Evolutionary conservation across 2,329 filamentous ascomycete genomes (phyloP).

Genomic region (Alternaria solani): DNA sequence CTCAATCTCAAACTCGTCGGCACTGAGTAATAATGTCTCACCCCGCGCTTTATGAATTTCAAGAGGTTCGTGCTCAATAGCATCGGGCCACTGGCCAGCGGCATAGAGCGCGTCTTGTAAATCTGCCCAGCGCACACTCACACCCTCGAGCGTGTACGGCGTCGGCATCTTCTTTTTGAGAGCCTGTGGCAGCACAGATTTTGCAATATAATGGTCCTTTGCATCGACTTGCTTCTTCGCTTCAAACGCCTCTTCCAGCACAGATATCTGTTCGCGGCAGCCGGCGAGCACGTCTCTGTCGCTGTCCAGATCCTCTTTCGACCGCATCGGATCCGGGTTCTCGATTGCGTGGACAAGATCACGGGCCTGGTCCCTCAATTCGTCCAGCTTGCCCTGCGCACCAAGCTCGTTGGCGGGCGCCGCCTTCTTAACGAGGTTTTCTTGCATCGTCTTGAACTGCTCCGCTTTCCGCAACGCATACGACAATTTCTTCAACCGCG

Average conservation of each 20-base stretch:
- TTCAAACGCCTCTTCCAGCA: constrained; percentile 34
- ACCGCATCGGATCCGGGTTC: constrained; percentile 25
- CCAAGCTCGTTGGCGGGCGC: constrained; percentile 32
- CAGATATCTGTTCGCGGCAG: constrained; percentile 22
- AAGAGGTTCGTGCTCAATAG: constrained; percentile 34
- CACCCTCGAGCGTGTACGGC: constrained; percentile 36
- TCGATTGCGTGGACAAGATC: constrained; percentile 21
- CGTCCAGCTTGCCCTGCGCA: constrained; percentile 27
- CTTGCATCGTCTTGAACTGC: constrained; percentile 31
- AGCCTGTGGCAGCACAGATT: constrained; percentile 32
- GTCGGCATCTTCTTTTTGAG: constrained; percentile 27
- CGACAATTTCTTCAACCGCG: constrained; percentile 31
- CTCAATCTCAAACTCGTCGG: constrained; percentile 32
- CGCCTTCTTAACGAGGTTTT: constrained; percentile 21
- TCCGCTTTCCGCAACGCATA: constrained; percentile 37
- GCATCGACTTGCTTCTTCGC: constrained; percentile 25
- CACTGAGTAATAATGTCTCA: constrained; percentile 20
- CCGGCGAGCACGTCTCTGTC: constrained; percentile 23
- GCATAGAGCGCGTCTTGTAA: constrained; percentile 44
- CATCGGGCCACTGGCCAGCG: constrained; percentile 27
- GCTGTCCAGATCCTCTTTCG: constrained; percentile 15
- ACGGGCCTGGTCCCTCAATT: constrained; percentile 22
- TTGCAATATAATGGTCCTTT: constrained; percentile 31
- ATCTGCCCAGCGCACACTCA: constrained; percentile 47
- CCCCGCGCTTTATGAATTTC: constrained; percentile 21